phyloP scores from a whole-genome alignment of 257 asterid genomes.

The Leptodermis oblonga region DNA sequence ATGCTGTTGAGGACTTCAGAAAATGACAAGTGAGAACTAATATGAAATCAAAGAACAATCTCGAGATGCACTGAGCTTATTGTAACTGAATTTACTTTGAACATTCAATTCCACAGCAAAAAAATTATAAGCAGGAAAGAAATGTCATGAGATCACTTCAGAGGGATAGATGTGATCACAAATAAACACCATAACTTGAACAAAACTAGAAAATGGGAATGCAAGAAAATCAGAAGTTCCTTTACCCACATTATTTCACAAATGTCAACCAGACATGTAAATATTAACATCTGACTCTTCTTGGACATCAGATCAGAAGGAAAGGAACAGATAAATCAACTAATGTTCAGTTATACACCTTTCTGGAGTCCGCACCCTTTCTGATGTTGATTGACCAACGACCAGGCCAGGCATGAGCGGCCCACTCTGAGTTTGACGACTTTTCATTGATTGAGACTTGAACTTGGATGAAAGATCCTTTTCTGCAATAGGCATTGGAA shows the following conservation, averaged over 20 bases:
- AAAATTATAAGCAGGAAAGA: neutral
- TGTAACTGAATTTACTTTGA: neutral
- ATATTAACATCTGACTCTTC: constrained; percentile 5
- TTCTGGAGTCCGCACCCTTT: constrained; percentile 58
- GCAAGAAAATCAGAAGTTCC: neutral
- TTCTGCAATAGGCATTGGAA: constrained; percentile 43
- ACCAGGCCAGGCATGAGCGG: constrained; percentile 74
- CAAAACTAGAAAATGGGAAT: neutral
- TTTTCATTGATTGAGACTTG: constrained; percentile 46
- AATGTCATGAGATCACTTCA: neutral
- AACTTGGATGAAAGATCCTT: constrained; percentile 52
- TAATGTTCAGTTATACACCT: constrained; percentile 44
- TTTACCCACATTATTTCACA: neutral
- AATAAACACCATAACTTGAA: neutral
- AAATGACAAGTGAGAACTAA: neutral
- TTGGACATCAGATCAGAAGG: constrained; percentile 16
- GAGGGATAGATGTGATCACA: neutral
- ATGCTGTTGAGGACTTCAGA: neutral
- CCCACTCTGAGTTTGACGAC: constrained; percentile 89
- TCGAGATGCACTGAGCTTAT: neutral
- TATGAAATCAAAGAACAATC: neutral
- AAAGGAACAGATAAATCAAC: constrained; percentile 16
- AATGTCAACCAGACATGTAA: neutral
- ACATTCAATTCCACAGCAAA: neutral
- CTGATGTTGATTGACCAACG: constrained; percentile 59